phyloP scores from a whole-genome alignment of 1,284 basidiomycete species.

The Sutorius eximius region DNA sequence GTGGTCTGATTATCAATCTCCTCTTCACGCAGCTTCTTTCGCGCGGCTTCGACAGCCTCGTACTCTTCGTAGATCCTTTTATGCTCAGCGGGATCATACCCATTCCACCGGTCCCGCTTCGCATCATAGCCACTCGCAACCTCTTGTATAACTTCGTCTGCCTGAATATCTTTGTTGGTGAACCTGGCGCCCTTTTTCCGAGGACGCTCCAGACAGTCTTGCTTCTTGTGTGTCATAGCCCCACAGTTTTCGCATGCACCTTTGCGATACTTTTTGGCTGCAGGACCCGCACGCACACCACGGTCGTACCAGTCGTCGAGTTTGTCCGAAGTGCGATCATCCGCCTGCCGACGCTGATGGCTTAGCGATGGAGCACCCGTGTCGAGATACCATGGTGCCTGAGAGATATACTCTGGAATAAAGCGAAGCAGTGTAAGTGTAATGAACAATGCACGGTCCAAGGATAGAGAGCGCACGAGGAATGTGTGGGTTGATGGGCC shows the following conservation, averaged over 20 bases:
- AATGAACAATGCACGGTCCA: neutral
- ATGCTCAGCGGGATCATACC: conserved; percentile 90
- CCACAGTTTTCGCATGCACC: conserved; percentile 99
- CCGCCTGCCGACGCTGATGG: conserved; percentile 86
- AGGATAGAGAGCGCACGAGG: conserved; percentile 64
- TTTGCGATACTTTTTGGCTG: conserved; percentile 94
- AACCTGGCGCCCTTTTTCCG: conserved; percentile 95
- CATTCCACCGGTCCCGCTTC: conserved; percentile 98
- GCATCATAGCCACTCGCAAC: conserved; percentile 86
- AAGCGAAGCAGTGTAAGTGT: neutral
- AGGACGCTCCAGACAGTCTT: conserved; percentile 95
- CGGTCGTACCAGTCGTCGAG: conserved; percentile 93
- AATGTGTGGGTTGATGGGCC: conserved; percentile 97
- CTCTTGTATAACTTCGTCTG: conserved; percentile 88
- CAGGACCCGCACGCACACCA: conserved; percentile 82
- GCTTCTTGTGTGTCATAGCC: conserved; percentile 88
- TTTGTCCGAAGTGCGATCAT: conserved; percentile 64
- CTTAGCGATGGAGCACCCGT: conserved; percentile 88
- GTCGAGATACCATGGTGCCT: conserved; percentile 98
- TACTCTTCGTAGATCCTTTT: conserved; percentile 91
- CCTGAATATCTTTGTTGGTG: conserved; percentile 86
- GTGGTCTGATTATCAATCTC: conserved; percentile 96
- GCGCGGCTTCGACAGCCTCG: conserved; percentile 87
- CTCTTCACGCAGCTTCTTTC: conserved; percentile 89
- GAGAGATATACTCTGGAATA: conserved; percentile 80